Percentiles rank a stretch among this genome's conserved stretches.
These are phyloP conservation scores for Lachancea meyersii DNA, from an alignment of 805 yeast genomes.

Conservation along the genomic window DNA sequence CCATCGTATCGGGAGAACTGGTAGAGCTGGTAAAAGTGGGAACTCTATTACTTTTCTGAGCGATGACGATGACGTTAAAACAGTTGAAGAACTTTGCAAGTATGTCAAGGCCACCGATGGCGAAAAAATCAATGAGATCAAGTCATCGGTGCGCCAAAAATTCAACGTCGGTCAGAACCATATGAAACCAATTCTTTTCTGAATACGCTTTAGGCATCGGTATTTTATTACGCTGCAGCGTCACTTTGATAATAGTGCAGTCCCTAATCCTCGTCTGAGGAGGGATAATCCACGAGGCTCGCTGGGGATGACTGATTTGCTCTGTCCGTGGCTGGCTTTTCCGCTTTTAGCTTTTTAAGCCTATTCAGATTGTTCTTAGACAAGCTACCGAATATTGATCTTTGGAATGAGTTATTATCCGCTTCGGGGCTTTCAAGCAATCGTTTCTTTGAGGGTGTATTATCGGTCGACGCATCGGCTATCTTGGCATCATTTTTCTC, in stretches of 20 bases:
- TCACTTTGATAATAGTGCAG: not conserved
- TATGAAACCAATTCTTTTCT: constrained; percentile 15
- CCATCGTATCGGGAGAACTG: constrained; percentile 94
- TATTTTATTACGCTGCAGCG: too few species aligned
- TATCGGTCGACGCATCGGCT: not conserved
- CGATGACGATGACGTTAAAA: constrained; percentile 45
- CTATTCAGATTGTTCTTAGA: constrained; percentile 1
- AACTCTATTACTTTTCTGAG: constrained; percentile 67
- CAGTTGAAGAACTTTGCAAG: constrained; percentile 39
- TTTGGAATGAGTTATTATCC: not conserved
- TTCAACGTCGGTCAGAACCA: constrained; percentile 16
- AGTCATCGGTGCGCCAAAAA: constrained; percentile 11
- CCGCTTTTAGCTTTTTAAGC: constrained; percentile 9
- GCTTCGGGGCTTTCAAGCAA: not conserved
- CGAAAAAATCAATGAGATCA: constrained; percentile 16
- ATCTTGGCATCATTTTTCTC: constrained; percentile 8
- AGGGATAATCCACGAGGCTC: constrained; percentile 8
- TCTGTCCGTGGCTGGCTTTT: not conserved
- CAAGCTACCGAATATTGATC: constrained; percentile 4
- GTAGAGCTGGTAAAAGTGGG: constrained; percentile 85
- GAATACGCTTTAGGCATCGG: too few species aligned
- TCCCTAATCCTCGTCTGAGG: constrained; percentile 10
- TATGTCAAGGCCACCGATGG: constrained; percentile 35
- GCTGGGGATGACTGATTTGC: not conserved
- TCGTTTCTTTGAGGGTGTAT: not conserved